Evolutionary conservation across 176 grass and related monocot genomes (phyloP).

Genomic region (Poa annua): DNA sequence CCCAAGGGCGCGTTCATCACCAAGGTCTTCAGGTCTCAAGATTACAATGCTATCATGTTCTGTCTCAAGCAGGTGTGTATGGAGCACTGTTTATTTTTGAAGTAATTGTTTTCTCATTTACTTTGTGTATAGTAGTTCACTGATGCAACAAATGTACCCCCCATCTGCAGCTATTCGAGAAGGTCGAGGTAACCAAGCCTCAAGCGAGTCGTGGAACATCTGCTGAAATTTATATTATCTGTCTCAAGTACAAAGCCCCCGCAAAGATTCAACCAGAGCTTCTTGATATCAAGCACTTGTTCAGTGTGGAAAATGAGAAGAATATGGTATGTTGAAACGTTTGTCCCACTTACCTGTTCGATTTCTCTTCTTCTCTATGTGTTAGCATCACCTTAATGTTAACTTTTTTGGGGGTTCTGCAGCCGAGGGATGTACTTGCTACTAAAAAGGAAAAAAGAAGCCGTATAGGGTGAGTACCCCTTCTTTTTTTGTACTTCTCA

Average conservation of each 20-base stretch:
- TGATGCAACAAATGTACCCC: slow-evolving; percentile 37
- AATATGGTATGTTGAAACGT: slow-evolving; percentile 52
- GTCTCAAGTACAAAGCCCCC: slow-evolving; percentile 82
- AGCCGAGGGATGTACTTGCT: slow-evolving; percentile 72
- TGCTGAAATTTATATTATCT: slow-evolving; percentile 93
- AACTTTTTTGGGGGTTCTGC: slow-evolving; percentile 26
- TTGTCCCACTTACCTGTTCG: background rate
- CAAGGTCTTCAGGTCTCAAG: slow-evolving; percentile 98
- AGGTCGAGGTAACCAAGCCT: slow-evolving; percentile 91
- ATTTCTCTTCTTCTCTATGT: background rate
- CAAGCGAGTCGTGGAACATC: slow-evolving; percentile 86
- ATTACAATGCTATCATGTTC: slow-evolving; percentile 88
- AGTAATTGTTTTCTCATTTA: background rate
- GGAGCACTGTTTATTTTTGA: background rate
- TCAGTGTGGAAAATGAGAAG: slow-evolving; percentile 67
- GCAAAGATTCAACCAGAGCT: slow-evolving; percentile 93
- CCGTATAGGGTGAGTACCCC: slow-evolving; percentile 72
- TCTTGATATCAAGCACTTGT: slow-evolving; percentile 90
- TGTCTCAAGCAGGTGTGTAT: slow-evolving; percentile 86
- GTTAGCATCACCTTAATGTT: slow-evolving; percentile 36
- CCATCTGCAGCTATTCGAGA: slow-evolving; percentile 77
- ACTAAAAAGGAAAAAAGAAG: slow-evolving; percentile 70
- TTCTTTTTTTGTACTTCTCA: background rate
- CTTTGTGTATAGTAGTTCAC: background rate
- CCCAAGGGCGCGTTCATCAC: slow-evolving; percentile 89